Evolutionary conservation across 179 eudicot genomes (phyloP), one percentile per base, ranked within the genome.

Genomic region (Silene vulgaris): DNA sequence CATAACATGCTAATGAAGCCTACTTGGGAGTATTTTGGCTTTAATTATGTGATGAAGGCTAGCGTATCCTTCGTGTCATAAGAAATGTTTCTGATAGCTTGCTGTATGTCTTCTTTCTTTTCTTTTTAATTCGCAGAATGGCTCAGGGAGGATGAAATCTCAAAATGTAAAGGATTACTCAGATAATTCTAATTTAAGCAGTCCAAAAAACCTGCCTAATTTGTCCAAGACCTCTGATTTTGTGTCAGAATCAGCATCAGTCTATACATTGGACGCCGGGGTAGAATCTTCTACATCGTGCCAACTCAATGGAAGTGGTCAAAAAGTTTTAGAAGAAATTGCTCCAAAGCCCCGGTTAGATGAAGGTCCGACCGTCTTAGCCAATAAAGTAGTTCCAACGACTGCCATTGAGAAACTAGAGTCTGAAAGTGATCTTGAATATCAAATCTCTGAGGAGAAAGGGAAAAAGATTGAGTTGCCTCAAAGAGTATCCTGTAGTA

Each of bases 81-180:
- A 40, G 1, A 40, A 40, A 9, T 45, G 3, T 9, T 9, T 9
- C 52, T 45, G 52, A 45, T 45, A 45, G 52, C 52, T 45, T 45
- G 13, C 52, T 45, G 3, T 45, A 1, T 45, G 52, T 3, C 0
- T 11, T 65, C 8, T 57, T 26, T 43, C 2, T 14, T 17, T 71
- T 70, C n/a, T 50, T 29, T 20, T 28, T 50, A 30, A 21, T 50
- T 80, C 69, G 73, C 91, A 88, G 92, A 77, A 74, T 86, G 86
- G 82, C 65, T 73, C 76, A 21, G 73, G 62, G 0, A 81, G 48
- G 73, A 68, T 60, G 5, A 71, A 78, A 29, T 8, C 3, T 16
- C 76, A 43, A 37, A 43, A 83, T 72, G 80, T 78, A 19, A 76
- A 67, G 29, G 61, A 16, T 21, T 48, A 19, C 57, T 40, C 30